phyloP scores from a whole-genome alignment of 352 stramenopile genomes.

The Nothophytophthora sp. region DNA sequence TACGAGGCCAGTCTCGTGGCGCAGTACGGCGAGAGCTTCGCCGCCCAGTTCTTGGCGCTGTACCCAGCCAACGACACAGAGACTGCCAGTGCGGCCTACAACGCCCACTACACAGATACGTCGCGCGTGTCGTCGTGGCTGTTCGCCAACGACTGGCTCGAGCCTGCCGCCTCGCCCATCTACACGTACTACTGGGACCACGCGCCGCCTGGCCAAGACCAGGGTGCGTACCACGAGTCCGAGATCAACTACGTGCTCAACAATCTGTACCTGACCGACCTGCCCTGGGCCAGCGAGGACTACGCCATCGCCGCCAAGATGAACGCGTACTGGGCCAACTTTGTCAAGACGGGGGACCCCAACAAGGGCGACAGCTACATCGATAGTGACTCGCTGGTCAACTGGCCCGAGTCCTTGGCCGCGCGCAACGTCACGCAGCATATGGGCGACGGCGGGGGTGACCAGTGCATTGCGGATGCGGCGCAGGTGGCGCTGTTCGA shows the following conservation, averaged over 20 bases:
- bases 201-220: conserved; percentile 2
- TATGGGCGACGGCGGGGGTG: background rate
- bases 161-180: background rate
- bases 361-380: conserved; percentile 4
- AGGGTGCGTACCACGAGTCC: conserved; percentile 3
- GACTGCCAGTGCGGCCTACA: background rate
- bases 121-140: background rate
- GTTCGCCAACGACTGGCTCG: background rate
- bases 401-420: background rate
- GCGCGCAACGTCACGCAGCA: background rate
- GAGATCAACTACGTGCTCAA: conserved; percentile 18
- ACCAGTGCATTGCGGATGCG: background rate
- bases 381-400: background rate
- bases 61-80: background rate
- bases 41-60: background rate
- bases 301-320: conserved; percentile 12
- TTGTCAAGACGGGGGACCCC: conserved; percentile 7
- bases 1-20: background rate
- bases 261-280: conserved; percentile 8
- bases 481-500: conserved; percentile 1
- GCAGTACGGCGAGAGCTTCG: background rate
- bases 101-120: background rate
- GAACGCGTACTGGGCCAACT: conserved; percentile 13
- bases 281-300: conserved; percentile 2
- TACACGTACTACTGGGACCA: conserved; percentile 7